A percentile compares a stretch with the other conserved stretches of the same genome.
Evolutionary conservation across 768 basidiomycete genomes (phyloP).

Genomic region (Boletellus ananiceps): DNA sequence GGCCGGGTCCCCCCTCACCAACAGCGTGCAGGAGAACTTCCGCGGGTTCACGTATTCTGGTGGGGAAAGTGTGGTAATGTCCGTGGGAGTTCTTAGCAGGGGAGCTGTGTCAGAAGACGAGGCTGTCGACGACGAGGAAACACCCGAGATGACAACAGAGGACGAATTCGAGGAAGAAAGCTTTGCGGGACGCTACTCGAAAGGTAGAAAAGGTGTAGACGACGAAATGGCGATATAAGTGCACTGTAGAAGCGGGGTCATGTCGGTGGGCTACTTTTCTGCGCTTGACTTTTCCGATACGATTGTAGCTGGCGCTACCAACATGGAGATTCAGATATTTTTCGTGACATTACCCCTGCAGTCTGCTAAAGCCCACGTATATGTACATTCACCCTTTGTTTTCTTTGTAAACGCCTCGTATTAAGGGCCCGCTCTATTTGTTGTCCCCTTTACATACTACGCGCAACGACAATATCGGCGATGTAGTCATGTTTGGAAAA

Average conservation of each 20-base stretch:
- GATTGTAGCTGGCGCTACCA: slow-evolving; percentile 14
- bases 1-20: slow-evolving; percentile 72
- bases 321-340: slow-evolving; percentile 19
- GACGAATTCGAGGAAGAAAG: slow-evolving; percentile 71
- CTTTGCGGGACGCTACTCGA: slow-evolving; percentile 69
- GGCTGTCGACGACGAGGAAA: slow-evolving; percentile 49
- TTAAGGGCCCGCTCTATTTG: slow-evolving; percentile 4
- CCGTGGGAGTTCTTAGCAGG: slow-evolving; percentile 38
- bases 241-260: slow-evolving; percentile 6
- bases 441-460: slow-evolving; percentile 19
- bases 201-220: slow-evolving; percentile 43
- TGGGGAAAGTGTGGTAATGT: slow-evolving; percentile 56
- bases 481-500: slow-evolving; percentile 18
- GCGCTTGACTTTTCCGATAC: neutral
- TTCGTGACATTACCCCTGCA: slow-evolving; percentile 6
- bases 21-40: slow-evolving; percentile 94
- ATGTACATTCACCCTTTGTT: slow-evolving; percentile 1
- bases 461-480: slow-evolving; percentile 23
- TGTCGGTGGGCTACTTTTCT: slow-evolving; percentile 11
- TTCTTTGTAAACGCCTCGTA: slow-evolving; percentile 8
- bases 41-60: slow-evolving; percentile 89
- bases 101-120: slow-evolving; percentile 32
- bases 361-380: slow-evolving; percentile 5
- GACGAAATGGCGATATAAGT: slow-evolving; percentile 33
- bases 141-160: slow-evolving; percentile 52